Evolutionary conservation across 2,329 filamentous ascomycete genomes (phyloP).

Genomic region (Setomelanomma holmii): DNA sequence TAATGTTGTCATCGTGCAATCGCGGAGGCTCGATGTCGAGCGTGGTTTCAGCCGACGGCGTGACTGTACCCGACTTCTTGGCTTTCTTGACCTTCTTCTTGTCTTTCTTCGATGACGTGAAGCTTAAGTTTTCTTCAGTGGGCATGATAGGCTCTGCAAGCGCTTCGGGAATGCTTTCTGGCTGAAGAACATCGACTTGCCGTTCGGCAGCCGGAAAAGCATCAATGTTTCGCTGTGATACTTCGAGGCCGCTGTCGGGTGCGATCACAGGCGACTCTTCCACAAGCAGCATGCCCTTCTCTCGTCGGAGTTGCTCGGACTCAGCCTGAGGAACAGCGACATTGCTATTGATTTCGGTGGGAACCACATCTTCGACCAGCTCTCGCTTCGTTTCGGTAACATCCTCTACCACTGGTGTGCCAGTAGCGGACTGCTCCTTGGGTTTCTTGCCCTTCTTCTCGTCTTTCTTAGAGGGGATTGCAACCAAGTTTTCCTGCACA

Average conservation of each 20-base stretch:
- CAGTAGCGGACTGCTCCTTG: slow-evolving; percentile 25
- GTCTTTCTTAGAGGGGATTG: slow-evolving; percentile 23
- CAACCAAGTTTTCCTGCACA: slow-evolving; percentile 10
- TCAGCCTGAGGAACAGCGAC: neutral
- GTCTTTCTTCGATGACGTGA: slow-evolving; percentile 22
- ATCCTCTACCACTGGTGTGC: slow-evolving; percentile 12
- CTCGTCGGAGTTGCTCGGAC: neutral
- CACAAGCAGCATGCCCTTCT: neutral
- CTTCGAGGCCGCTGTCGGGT: neutral
- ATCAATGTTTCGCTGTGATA: neutral
- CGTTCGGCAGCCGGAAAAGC: neutral
- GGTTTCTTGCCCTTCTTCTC: slow-evolving; percentile 35
- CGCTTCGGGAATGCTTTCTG: too few relatives aligned
- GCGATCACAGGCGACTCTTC: neutral
- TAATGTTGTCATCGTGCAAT: neutral
- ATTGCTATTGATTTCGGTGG: neutral
- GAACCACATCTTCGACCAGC: neutral
- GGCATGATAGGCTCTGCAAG: neutral
- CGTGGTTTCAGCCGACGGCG: slow-evolving; percentile 12
- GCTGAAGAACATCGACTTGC: neutral
- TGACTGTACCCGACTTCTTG: slow-evolving; percentile 21
- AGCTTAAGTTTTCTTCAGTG: slow-evolving; percentile 8
- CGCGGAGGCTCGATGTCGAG: neutral
- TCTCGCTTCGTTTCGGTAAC: slow-evolving; percentile 8
- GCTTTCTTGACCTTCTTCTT: slow-evolving; percentile 34